Percentiles rank a stretch among this genome's conserved stretches.
These are phyloP conservation scores for Xylariaceae sp. DNA, from an alignment of 2,329 filamentous ascomycete species.

Conservation along the genomic window DNA sequence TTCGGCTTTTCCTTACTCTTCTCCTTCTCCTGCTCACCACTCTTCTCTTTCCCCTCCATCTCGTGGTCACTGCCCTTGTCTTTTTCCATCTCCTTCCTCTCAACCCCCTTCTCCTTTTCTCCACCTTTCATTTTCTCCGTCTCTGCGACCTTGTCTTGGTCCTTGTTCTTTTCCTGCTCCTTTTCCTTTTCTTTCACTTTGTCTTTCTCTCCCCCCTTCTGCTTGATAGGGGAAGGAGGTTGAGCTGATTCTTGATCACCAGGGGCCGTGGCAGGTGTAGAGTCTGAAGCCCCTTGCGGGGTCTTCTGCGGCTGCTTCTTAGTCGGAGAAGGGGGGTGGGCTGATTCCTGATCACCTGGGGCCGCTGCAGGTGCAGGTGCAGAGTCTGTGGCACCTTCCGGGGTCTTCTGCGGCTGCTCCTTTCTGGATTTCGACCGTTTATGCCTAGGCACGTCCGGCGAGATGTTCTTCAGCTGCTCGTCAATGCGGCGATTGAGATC, in stretches of 20 bases:
- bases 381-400: slow-evolving; percentile 2
- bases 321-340: too few relatives aligned
- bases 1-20: too few relatives aligned
- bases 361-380: not conserved
- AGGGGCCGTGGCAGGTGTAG: not conserved
- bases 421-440: slow-evolving; percentile 17
- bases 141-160: too few relatives aligned
- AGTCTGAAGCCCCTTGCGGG: slow-evolving; percentile 2
- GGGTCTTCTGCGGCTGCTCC: not conserved
- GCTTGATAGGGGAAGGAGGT: too few relatives aligned
- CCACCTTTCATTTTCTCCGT: too few relatives aligned
- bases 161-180: too few relatives aligned
- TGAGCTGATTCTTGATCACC: slow-evolving; percentile 1
- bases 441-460: slow-evolving; percentile 7
- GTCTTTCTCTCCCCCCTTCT: not conserved
- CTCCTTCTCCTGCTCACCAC: too few relatives aligned
- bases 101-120: too few relatives aligned
- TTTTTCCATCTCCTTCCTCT: too few relatives aligned
- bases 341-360: slow-evolving; percentile 1
- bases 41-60: too few relatives aligned
- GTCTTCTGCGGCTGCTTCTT: not conserved
- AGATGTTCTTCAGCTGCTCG: slow-evolving; percentile 31
- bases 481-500: slow-evolving; percentile 40
- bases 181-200: too few relatives aligned
- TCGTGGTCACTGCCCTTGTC: too few relatives aligned